phyloP scores from a whole-genome alignment of 495 filamentous ascomycete genomes.

The Tetracladium marchalianum region DNA sequence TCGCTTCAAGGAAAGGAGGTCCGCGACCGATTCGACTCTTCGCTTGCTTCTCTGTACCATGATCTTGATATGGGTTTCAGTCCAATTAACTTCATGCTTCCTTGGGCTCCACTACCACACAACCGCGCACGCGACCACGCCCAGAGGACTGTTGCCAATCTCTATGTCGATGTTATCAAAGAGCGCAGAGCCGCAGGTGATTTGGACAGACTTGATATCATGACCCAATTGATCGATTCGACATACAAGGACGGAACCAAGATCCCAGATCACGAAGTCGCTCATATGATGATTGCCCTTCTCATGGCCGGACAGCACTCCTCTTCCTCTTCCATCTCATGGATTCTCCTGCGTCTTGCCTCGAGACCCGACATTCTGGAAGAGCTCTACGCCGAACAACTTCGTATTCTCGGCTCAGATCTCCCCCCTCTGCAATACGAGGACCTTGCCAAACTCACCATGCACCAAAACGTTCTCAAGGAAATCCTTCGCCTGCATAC shows the following conservation, averaged over 20 bases:
- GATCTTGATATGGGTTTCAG: constrained; percentile 79
- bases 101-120: constrained; percentile 77
- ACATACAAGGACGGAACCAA: constrained; percentile 62
- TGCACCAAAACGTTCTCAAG: constrained; percentile 63
- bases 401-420: constrained; percentile 47
- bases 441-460: constrained; percentile 56
- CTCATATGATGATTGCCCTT: constrained; percentile 87
- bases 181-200: constrained; percentile 42
- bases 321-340: constrained; percentile 68
- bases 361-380: constrained; percentile 62
- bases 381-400: constrained; percentile 67
- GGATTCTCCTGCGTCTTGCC: constrained; percentile 74
- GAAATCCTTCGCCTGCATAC: constrained; percentile 74
- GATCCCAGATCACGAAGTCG: constrained; percentile 71
- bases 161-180: constrained; percentile 70
- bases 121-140: constrained; percentile 72
- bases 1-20: constrained; percentile 74
- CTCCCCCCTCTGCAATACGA: constrained; percentile 56
- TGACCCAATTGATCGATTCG: constrained; percentile 73
- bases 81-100: constrained; percentile 77
- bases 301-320: constrained; percentile 88
- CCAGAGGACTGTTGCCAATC: constrained; percentile 62
- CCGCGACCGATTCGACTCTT: constrained; percentile 62
- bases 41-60: constrained; percentile 67
- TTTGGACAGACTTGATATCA: constrained; percentile 56